Base-by-base conservation (phyloP, 305 asterid species). In the Striga hermonthica region DNA sequence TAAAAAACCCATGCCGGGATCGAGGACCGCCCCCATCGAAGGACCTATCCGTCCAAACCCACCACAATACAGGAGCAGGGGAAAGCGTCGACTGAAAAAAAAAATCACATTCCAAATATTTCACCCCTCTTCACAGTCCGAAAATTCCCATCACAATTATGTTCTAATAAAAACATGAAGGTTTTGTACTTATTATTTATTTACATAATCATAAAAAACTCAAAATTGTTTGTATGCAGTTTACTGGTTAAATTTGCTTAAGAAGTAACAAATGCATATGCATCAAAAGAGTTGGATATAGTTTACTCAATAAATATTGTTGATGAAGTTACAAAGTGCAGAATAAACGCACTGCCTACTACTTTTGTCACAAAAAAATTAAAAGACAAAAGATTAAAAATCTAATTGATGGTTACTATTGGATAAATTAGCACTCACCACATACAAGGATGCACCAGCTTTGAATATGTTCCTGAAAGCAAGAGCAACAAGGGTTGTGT, bases 361-460 rank as follows among this genome's bases (percentile, higher is more conserved):
- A 50, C 16, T 65, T 65, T 56, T 69, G 58, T 13, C 60, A 13
- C 10, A 53, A 53, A 15, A 53, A 8, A 53, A 8, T 7, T 50
- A 67, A 60, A 5, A 11, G 54, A 48, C 54, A 48, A 15, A 52
- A 52, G 35, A n/a, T 35, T 14, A 35, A 14, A 52, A 52, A 52
- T 52, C n/a, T 9, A 52, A 4, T 38, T 49, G 9, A 70, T n/a
- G 13, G 52, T 36, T 63, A 48, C 38, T 22, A 53, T 22, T 11
- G 44, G 66, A 56, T 38, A 57, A 57, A 31, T 14, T 78, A 80
- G 75, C 64, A n/a, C n/a, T n/a, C n/a, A n/a, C n/a, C n/a, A n/a
- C n/a, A n/a, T n/a, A n/a, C n/a, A n/a, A n/a, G n/a, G 99, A 93
- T 70, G 95, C 85, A 60, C 97, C 97, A 52, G 97, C 99, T 82